Percentiles rank a stretch among this genome's conserved stretches.
Conservation (phyloP, 2,329 filamentous ascomycete species). For the Calonectria henricotiae region DNA sequence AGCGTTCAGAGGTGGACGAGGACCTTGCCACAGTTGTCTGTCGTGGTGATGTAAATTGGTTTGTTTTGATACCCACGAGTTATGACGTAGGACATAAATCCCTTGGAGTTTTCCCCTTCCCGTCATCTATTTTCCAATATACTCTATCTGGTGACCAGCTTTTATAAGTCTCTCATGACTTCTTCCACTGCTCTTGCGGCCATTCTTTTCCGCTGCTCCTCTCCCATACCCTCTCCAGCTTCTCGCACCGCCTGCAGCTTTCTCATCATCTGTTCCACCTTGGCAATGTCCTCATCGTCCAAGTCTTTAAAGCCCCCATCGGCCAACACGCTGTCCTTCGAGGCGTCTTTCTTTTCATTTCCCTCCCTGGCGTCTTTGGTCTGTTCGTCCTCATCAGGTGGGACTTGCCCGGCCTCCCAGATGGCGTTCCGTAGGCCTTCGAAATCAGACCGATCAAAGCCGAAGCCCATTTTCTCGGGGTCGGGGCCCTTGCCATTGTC, state of each 20-base stretch:
- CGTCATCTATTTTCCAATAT: background rate
- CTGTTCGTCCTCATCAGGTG: slow-evolving; percentile 45
- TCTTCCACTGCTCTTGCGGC: slow-evolving; percentile 76
- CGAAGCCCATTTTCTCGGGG: slow-evolving; percentile 67
- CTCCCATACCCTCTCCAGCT: slow-evolving; percentile 72
- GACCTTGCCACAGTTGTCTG: slow-evolving; percentile 32
- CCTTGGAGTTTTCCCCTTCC: background rate
- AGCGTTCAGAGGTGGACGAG: slow-evolving; percentile 35
- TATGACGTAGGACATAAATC: background rate
- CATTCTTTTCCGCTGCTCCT: slow-evolving; percentile 74
- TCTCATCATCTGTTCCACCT: slow-evolving; percentile 76
- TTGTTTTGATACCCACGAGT: background rate
- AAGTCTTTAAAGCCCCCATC: slow-evolving; percentile 62
- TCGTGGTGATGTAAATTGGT: slow-evolving; percentile 35
- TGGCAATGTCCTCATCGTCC: slow-evolving; percentile 70
- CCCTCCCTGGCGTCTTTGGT: slow-evolving; percentile 38
- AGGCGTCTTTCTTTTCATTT: slow-evolving; percentile 33
- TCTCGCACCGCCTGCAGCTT: slow-evolving; percentile 76
- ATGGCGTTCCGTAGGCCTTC: slow-evolving; percentile 69
- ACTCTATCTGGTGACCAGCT: background rate
- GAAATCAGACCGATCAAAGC: slow-evolving; percentile 70
- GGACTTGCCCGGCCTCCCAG: slow-evolving; percentile 60
- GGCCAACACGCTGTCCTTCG: slow-evolving; percentile 37
- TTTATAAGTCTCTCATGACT: slow-evolving; percentile 74
- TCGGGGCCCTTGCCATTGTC: slow-evolving; percentile 60